These are phyloP conservation scores for Neobulgaria alba DNA, from an alignment of 2,329 filamentous ascomycete genomes.

Conservation along the genomic window DNA sequence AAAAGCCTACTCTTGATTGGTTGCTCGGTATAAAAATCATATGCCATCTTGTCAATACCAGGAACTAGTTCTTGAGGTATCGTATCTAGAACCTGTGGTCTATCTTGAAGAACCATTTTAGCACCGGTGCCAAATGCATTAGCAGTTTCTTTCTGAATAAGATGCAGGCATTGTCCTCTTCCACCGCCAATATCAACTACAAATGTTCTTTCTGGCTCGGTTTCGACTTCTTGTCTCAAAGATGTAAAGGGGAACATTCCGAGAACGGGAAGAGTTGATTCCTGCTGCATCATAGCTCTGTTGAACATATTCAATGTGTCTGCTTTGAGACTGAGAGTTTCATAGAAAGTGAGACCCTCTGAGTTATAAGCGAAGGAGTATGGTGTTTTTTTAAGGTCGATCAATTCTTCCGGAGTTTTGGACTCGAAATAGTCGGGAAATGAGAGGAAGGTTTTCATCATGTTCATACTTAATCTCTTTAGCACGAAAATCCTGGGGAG, in stretches of 20 bases:
- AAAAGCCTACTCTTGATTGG: conserved; percentile 20
- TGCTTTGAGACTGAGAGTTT: conserved; percentile 8
- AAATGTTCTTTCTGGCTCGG: conserved; percentile 5
- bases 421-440: conserved; percentile 6
- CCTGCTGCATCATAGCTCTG: conserved; percentile 12
- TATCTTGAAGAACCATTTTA: conserved; percentile 26
- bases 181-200: conserved; percentile 17
- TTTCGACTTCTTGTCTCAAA: conserved; percentile 5
- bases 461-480: not conserved
- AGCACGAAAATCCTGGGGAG: not conserved
- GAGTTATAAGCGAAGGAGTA: conserved; percentile 10
- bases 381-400: conserved; percentile 7
- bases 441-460: conserved; percentile 3
- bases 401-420: conserved; percentile 4
- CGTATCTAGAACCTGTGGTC: conserved; percentile 19
- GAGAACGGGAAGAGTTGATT: conserved; percentile 9
- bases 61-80: conserved; percentile 18
- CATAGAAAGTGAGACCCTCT: conserved; percentile 10
- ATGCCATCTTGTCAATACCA: conserved; percentile 22
- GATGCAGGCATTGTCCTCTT: conserved; percentile 10
- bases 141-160: conserved; percentile 11
- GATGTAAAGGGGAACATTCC: conserved; percentile 13
- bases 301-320: conserved; percentile 11
- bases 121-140: conserved; percentile 10
- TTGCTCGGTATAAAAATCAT: conserved; percentile 25